phyloP scores from a whole-genome alignment of 305 asterid species.

The Caryopteris hybrid region DNA sequence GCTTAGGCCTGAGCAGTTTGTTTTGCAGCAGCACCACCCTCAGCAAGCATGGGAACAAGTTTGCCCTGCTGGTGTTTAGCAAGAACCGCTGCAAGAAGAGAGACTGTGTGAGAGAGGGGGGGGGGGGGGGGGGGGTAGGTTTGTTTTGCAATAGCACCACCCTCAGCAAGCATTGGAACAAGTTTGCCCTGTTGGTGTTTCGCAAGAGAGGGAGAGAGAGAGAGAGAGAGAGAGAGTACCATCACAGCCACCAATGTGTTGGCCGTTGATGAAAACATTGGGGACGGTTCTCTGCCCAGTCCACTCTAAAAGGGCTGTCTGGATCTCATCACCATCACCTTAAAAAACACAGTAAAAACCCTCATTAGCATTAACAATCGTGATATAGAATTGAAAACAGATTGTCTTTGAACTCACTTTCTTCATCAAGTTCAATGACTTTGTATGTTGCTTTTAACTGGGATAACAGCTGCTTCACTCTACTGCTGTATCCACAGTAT shows the following conservation, averaged over 20 bases:
- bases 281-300: constrained; percentile 84
- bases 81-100: constrained; percentile 38
- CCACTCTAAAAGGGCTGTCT: constrained; percentile 72
- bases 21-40: constrained; percentile 58
- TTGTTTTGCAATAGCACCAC: constrained; percentile 48
- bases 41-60: constrained; percentile 58
- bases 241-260: constrained; percentile 85
- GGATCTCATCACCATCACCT: constrained; percentile 75
- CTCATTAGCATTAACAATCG: not conserved
- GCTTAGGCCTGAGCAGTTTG: constrained; percentile 27
- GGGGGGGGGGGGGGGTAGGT: no score
- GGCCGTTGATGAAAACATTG: constrained; percentile 67
- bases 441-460: constrained; percentile 53
- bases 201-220: constrained; percentile 2
- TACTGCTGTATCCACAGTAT: constrained; percentile 59
- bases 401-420: constrained; percentile 42
- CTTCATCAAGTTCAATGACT: constrained; percentile 66
- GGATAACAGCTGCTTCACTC: constrained; percentile 65
- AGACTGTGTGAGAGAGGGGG: not conserved
- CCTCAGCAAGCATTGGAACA: constrained; percentile 56
- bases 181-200: constrained; percentile 61
- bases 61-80: constrained; percentile 54
- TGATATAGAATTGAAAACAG: not conserved
- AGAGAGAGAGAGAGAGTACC: constrained; percentile 29
- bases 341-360: not conserved